These are phyloP conservation scores for Leishmania arabica DNA, from an alignment of 208 protist genomes.

Conservation along the genomic window DNA sequence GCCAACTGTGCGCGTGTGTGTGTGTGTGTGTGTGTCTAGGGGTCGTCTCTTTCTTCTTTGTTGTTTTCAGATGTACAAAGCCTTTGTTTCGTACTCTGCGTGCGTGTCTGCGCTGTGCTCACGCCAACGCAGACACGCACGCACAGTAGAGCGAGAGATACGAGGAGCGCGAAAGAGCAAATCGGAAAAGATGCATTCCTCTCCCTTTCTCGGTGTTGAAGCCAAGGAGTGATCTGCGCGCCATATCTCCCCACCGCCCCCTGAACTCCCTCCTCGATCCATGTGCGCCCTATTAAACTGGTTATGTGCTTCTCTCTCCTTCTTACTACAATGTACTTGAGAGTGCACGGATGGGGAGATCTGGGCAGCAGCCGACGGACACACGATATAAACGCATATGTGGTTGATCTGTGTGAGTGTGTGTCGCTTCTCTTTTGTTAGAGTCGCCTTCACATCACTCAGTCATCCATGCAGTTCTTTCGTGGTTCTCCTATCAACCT, in stretches of 20 bases:
- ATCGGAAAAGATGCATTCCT: neutral
- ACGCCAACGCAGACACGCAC: neutral
- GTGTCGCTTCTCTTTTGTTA: neutral
- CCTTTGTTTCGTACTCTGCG: neutral
- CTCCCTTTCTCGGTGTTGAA: neutral
- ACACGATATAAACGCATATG: neutral
- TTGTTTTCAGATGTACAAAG: neutral
- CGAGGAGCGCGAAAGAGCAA: neutral
- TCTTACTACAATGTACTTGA: neutral
- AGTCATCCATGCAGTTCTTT: neutral
- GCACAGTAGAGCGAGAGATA: neutral
- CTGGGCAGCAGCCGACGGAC: neutral
- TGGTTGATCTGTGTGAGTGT: neutral
- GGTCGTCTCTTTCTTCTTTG: neutral
- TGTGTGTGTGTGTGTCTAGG: neutral
- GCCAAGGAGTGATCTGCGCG: neutral
- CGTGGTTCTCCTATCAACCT: neutral
- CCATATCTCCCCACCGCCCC: neutral
- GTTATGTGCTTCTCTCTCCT: conserved; percentile 11
- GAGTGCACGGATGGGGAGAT: neutral
- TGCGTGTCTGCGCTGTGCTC: neutral
- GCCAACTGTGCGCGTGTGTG: conserved; percentile 6
- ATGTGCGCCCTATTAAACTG: neutral
- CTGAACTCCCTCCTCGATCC: neutral
- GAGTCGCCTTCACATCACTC: neutral